Evolutionary conservation across 495 filamentous ascomycete genomes (phyloP), one percentile per base, ranked within the genome.

Genomic region (Jackrogersella minutella): DNA sequence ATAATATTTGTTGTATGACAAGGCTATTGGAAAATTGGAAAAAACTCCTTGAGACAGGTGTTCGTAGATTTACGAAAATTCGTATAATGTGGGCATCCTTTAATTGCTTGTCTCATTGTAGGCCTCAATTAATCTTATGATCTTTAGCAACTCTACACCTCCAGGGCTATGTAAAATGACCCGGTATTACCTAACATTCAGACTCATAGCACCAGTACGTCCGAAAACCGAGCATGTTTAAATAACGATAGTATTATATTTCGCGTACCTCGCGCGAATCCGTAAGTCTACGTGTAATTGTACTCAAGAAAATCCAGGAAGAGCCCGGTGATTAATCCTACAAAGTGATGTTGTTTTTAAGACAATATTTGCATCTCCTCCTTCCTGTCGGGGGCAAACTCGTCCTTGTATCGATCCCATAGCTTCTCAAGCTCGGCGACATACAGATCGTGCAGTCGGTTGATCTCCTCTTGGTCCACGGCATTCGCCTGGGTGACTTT

Each of bases 341-440:
- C 26, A 16, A 22, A 37, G 13, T n/a, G 3, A 46, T 16, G 30
- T 21, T 37, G 13, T 17, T 11, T 82, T 81, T n/a, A 98, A 46
- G 92, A 87, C 43, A 92, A 74, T 77, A 98, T 88, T 69, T 89
- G 78, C 77, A 99, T 71, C 73, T 97, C 94, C 50, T 85, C 89
- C 47, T 73, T 84, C 61, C 92, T 79, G 13, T 90, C 84, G 28
- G 78, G 81, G 8, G 90, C 90, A 85, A 95, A 98, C 13, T 85
- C 84, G 75, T 95, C 93, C 79, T 93, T 97, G 83, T 90, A 95
- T 56, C 84, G 79, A 57, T 95, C 87, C 95, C 95, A 99, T 43
- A 98, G 74, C 58, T 91, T 84, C 77, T 84, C 72, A 69, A 99
- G 69, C 79, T 98, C 96, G 30, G 78, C 73, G 4, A 97, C 83